phyloP scores from a whole-genome alignment of 2,329 filamentous ascomycete species.

The Ceratocystis variospora region DNA sequence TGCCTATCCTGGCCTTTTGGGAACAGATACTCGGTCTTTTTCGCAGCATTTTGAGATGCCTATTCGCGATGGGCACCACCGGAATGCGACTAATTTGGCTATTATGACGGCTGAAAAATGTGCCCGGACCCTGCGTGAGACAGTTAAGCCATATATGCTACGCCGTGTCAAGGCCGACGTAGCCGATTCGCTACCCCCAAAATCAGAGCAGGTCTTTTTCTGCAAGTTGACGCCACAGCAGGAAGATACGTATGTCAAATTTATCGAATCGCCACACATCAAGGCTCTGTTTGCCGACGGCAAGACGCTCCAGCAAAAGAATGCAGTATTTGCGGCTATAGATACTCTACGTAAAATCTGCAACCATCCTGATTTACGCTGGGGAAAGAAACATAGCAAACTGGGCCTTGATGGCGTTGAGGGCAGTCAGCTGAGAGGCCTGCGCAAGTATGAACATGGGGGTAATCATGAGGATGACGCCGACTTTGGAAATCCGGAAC shows the following conservation, averaged over 20 bases:
- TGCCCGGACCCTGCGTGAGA: slow-evolving; percentile 83
- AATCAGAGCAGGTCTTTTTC: slow-evolving; percentile 91
- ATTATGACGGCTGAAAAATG: slow-evolving; percentile 91
- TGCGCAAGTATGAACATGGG: neutral
- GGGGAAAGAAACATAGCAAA: slow-evolving; percentile 13
- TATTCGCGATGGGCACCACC: slow-evolving; percentile 85
- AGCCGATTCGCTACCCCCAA: slow-evolving; percentile 82
- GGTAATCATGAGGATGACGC: neutral
- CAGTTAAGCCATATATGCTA: slow-evolving; percentile 83
- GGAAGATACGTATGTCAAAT: slow-evolving; percentile 18
- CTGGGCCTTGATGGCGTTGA: neutral
- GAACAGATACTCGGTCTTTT: slow-evolving; percentile 75
- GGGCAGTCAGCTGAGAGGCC: neutral
- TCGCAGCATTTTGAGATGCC: slow-evolving; percentile 85
- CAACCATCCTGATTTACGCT: slow-evolving; percentile 83
- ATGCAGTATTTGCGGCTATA: slow-evolving; percentile 55
- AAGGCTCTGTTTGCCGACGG: slow-evolving; percentile 16
- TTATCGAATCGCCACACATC: slow-evolving; percentile 19
- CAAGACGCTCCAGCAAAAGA: neutral
- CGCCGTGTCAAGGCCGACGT: slow-evolving; percentile 91
- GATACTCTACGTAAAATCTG: slow-evolving; percentile 91
- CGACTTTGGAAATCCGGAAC: slow-evolving; percentile 60
- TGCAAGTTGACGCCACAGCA: slow-evolving; percentile 64
- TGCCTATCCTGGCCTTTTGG: slow-evolving; percentile 88
- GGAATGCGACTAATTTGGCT: slow-evolving; percentile 84